These are phyloP conservation scores for Aspergillus ellipticus DNA, from an alignment of 495 filamentous ascomycete genomes.

Conservation along the genomic window DNA sequence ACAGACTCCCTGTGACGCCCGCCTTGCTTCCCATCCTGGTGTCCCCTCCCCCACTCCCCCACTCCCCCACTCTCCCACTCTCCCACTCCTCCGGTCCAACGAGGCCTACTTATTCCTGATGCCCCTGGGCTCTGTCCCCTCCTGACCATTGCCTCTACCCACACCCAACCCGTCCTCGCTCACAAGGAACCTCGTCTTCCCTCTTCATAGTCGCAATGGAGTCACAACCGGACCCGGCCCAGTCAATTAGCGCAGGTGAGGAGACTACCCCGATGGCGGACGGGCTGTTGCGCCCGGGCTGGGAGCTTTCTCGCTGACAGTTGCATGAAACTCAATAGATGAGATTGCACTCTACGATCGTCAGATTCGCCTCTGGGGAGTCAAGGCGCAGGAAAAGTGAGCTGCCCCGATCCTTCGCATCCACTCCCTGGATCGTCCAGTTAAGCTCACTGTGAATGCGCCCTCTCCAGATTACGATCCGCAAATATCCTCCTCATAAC, in stretches of 20 bases:
- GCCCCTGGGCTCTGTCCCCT: background rate
- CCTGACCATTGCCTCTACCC: background rate
- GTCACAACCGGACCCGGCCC: slow-evolving; percentile 23
- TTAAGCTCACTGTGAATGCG: slow-evolving; percentile 4
- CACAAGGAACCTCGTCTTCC: background rate
- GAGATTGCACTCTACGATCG: slow-evolving; percentile 98
- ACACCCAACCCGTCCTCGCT: background rate
- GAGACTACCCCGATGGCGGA: background rate
- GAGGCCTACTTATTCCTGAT: too few relatives aligned
- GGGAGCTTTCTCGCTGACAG: slow-evolving; percentile 7
- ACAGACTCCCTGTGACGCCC: background rate
- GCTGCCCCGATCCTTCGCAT: slow-evolving; percentile 2
- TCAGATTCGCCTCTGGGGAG: slow-evolving; percentile 97
- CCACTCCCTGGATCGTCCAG: background rate
- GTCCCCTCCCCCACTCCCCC: background rate
- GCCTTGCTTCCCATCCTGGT: background rate
- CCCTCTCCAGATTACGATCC: slow-evolving; percentile 64
- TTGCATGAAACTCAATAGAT: slow-evolving; percentile 47
- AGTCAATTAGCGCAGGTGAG: slow-evolving; percentile 54
- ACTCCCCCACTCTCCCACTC: too few relatives aligned
- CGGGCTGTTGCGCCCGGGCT: background rate
- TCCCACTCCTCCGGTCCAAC: too few relatives aligned
- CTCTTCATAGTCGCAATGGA: slow-evolving; percentile 23
- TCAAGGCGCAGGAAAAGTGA: slow-evolving; percentile 83
- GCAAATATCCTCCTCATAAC: slow-evolving; percentile 88